Evolutionary conservation across 805 yeast genomes (phyloP).

Genomic region (Wickerhamiella spandovensis): DNA sequence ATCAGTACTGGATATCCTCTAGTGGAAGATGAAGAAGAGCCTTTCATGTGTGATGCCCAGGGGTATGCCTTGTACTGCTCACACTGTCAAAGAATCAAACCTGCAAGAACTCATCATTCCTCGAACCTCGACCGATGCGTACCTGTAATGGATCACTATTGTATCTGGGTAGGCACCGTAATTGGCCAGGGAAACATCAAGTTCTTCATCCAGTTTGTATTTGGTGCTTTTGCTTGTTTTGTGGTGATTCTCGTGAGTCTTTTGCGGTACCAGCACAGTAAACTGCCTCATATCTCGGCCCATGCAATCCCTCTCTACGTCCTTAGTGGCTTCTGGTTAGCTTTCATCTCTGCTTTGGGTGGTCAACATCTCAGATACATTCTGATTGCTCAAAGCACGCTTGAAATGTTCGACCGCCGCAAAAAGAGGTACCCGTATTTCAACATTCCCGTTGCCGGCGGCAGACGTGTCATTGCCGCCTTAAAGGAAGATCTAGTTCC

Average conservation of each 20-base stretch:
- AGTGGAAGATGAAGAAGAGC: constrained; percentile 9
- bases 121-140: constrained; percentile 43
- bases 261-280: constrained; percentile 22
- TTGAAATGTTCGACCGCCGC: constrained; percentile 39
- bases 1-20: constrained; percentile 17
- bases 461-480: constrained; percentile 31
- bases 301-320: constrained; percentile 38
- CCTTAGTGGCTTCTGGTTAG: constrained; percentile 32
- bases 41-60: constrained; percentile 50
- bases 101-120: constrained; percentile 61
- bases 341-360: constrained; percentile 33
- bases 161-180: constrained; percentile 61
- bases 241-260: constrained; percentile 31
- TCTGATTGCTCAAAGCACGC: constrained; percentile 14
- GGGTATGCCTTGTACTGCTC: constrained; percentile 76
- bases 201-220: constrained; percentile 41
- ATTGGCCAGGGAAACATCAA: constrained; percentile 58
- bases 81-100: constrained; percentile 49
- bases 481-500: constrained; percentile 25
- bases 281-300: constrained; percentile 28
- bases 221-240: constrained; percentile 23
- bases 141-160: constrained; percentile 70
- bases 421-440: constrained; percentile 21
- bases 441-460: constrained; percentile 28
- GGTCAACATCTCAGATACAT: constrained; percentile 35